These are phyloP conservation scores for Fusarium torreyae DNA, from an alignment of 2,329 filamentous ascomycete species.

Conservation along the genomic window DNA sequence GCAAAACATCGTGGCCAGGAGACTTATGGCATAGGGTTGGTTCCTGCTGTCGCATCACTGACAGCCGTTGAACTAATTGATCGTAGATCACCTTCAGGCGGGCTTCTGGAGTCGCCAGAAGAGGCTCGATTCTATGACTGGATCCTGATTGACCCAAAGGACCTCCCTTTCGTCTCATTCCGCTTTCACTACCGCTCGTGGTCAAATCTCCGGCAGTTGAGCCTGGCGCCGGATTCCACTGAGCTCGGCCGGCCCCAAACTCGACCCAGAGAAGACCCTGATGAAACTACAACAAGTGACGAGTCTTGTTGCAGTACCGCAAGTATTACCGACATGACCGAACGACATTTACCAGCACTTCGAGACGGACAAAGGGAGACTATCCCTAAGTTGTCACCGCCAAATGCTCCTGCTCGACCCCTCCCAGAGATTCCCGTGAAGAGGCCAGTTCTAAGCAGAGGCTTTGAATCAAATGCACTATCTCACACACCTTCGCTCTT, in stretches of 20 bases:
- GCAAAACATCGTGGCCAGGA: conserved; percentile 63
- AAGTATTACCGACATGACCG: not conserved
- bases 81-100: conserved; percentile 66
- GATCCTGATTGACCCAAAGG: conserved; percentile 65
- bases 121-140: conserved; percentile 68
- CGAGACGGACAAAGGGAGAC: not conserved
- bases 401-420: conserved; percentile 27
- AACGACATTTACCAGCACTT: not conserved
- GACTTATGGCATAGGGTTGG: conserved; percentile 69
- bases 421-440: conserved; percentile 43
- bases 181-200: conserved; percentile 71
- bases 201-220: conserved; percentile 63
- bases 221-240: conserved; percentile 59
- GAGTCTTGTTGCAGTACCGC: not conserved
- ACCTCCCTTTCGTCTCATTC: conserved; percentile 68
- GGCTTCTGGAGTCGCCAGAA: conserved; percentile 66
- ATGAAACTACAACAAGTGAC: not conserved
- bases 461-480: conserved; percentile 15
- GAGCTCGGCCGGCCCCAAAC: not conserved
- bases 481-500: conserved; percentile 33
- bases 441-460: conserved; percentile 8
- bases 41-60: conserved; percentile 5
- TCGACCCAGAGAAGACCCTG: not conserved
- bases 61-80: conserved; percentile 16
- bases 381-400: not conserved